These are phyloP conservation scores for Jacaranda mimosifolia DNA, from an alignment of 257 asterid genomes.

Conservation along the genomic window DNA sequence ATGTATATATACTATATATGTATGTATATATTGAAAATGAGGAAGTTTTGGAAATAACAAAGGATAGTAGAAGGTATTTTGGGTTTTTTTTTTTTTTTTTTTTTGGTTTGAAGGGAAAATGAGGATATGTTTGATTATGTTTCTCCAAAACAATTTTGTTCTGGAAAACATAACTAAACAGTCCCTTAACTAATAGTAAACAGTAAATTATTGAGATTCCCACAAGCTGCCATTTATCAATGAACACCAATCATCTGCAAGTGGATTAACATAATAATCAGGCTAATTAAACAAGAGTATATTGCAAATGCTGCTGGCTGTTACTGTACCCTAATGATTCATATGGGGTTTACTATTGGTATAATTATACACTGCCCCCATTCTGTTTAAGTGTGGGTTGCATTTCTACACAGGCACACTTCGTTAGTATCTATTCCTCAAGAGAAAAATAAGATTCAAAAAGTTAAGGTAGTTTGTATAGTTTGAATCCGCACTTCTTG, in stretches of 20 bases:
- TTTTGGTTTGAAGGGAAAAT: too few relatives aligned
- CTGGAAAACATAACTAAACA: too few relatives aligned
- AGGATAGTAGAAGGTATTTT: too few relatives aligned
- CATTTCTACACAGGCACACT: not conserved
- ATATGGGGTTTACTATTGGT: constrained; percentile 31
- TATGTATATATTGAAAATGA: too few relatives aligned
- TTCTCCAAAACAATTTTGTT: too few relatives aligned
- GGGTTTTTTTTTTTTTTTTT: too few relatives aligned
- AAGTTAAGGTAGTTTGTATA: too few relatives aligned
- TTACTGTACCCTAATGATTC: not conserved
- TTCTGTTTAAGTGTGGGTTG: not conserved
- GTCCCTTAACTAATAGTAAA: not conserved
- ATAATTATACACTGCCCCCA: constrained; percentile 24
- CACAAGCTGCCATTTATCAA: not conserved
- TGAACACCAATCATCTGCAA: not conserved
- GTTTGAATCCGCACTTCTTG: too few relatives aligned
- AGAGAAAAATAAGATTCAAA: too few relatives aligned
- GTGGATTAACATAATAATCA: not conserved
- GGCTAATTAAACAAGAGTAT: not conserved
- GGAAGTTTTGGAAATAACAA: too few relatives aligned
- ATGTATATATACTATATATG: too few relatives aligned
- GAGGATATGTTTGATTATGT: too few relatives aligned
- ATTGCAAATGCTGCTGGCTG: not conserved
- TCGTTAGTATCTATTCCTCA: not conserved
- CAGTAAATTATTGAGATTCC: not conserved